Evolutionary conservation across 2,329 filamentous ascomycete genomes (phyloP).

Genomic region (Alternaria gaisen): DNA sequence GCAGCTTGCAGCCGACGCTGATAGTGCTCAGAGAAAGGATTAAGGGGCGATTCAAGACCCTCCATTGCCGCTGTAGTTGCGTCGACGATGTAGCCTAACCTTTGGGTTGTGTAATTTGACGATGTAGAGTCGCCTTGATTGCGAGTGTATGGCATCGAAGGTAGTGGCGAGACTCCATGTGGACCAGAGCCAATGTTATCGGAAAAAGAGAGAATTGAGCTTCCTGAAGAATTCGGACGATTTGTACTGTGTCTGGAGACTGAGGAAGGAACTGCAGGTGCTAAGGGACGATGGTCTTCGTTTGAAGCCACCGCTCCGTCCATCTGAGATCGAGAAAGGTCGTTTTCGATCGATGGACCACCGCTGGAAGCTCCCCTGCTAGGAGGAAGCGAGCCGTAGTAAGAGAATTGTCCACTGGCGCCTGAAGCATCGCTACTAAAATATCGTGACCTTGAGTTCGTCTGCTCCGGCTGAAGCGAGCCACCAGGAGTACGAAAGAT

Average conservation of each 20-base stretch:
- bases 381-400: constrained; percentile 40
- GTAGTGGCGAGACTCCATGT: constrained; percentile 25
- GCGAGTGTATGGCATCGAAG: constrained; percentile 35
- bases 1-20: constrained; percentile 4
- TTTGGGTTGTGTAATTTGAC: constrained; percentile 1
- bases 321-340: constrained; percentile 29
- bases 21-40: constrained; percentile 33
- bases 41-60: constrained; percentile 39
- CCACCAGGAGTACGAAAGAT: neutral
- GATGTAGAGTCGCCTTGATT: constrained; percentile 12
- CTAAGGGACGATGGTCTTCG: neutral
- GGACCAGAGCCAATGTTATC: neutral
- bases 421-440: constrained; percentile 39
- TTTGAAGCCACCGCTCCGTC: constrained; percentile 30
- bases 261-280: neutral
- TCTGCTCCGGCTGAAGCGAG: neutral
- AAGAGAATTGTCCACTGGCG: constrained; percentile 43
- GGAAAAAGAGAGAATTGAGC: constrained; percentile 20
- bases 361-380: constrained; percentile 37
- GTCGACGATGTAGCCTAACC: constrained; percentile 14
- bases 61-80: constrained; percentile 30
- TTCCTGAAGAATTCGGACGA: neutral
- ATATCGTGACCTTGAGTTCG: constrained; percentile 9
- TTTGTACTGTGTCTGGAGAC: neutral
- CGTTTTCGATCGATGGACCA: constrained; percentile 22